phyloP scores from a whole-genome alignment of 108 stramenopile species.

The Skeletonema tropicum region DNA sequence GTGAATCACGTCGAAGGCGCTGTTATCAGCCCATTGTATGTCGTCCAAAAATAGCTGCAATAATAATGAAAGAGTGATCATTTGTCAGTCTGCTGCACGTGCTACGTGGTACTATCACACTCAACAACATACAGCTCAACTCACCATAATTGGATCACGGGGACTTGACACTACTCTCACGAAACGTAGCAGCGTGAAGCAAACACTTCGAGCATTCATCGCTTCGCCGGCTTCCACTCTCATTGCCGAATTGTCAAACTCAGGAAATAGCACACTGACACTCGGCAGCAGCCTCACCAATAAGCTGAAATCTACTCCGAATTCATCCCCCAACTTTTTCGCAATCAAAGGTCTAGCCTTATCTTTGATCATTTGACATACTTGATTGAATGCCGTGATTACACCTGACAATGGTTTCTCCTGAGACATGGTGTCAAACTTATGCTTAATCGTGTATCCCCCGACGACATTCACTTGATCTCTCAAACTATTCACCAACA shows the following conservation, averaged over 20 bases:
- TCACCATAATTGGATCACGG: conserved; percentile 18
- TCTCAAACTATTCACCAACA: conserved; percentile 21
- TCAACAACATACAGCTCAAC: too few species aligned
- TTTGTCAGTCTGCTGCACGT: too few species aligned
- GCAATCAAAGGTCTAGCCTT: conserved; percentile 5
- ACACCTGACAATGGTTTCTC: conserved; percentile 25
- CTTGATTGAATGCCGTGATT: conserved; percentile 27
- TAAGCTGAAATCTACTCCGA: conserved; percentile 17
- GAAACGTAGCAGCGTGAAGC: conserved; percentile 27
- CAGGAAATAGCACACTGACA: conserved; percentile 16
- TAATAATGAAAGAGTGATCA: too few species aligned
- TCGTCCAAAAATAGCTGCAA: conserved; percentile 51
- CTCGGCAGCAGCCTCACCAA: conserved; percentile 26
- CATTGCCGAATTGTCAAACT: neutral
- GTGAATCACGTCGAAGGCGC: conserved; percentile 25
- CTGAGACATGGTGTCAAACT: conserved; percentile 26
- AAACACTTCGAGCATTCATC: conserved; percentile 17
- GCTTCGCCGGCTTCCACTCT: neutral
- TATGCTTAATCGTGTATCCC: conserved; percentile 24
- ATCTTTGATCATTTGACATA: conserved; percentile 19
- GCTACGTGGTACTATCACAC: too few species aligned
- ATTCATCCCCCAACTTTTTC: conserved; percentile 7
- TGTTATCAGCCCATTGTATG: conserved; percentile 46
- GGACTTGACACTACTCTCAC: conserved; percentile 34
- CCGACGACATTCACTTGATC: conserved; percentile 16